Percentiles rank a stretch among this genome's conserved stretches.
phyloP scores from a whole-genome alignment of 139 green algal species.

The Micractinium sp. region DNA sequence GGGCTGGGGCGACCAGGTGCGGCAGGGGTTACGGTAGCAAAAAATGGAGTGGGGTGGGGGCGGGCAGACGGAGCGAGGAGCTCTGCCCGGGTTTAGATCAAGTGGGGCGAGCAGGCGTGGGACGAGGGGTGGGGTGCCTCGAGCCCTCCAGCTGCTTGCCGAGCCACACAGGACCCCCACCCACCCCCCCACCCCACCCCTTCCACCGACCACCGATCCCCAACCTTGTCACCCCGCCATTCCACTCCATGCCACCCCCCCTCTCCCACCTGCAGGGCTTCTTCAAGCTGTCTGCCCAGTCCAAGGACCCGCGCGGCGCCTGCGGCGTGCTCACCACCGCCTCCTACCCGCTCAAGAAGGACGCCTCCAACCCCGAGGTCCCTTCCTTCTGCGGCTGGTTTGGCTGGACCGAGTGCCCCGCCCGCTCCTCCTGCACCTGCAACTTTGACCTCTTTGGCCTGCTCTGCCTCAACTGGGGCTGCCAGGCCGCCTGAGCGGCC shows the following conservation, averaged over 20 bases:
- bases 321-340: constrained; percentile 72
- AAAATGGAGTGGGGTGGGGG: neutral
- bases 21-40: constrained; percentile 3
- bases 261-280: constrained; percentile 60
- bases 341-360: constrained; percentile 76
- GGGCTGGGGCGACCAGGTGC: constrained; percentile 63
- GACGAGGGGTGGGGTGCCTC: too few relatives aligned
- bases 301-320: constrained; percentile 42
- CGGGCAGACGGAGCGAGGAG: too few relatives aligned
- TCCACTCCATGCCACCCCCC: neutral
- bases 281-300: constrained; percentile 70
- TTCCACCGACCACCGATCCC: neutral
- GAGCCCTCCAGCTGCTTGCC: too few relatives aligned
- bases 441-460: constrained; percentile 46
- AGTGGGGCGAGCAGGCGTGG: too few relatives aligned
- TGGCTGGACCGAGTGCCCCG: constrained; percentile 46
- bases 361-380: constrained; percentile 47
- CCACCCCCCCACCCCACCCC: neutral
- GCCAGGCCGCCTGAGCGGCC: constrained; percentile 17
- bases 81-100: too few relatives aligned
- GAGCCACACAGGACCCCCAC: too few relatives aligned
- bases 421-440: constrained; percentile 39
- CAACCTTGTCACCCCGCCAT: neutral
- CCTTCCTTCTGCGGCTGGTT: constrained; percentile 50
- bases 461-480: constrained; percentile 50